Evolutionary conservation across 2,329 filamentous ascomycete species (phyloP).

Genomic region (Scorias spongiosa): DNA sequence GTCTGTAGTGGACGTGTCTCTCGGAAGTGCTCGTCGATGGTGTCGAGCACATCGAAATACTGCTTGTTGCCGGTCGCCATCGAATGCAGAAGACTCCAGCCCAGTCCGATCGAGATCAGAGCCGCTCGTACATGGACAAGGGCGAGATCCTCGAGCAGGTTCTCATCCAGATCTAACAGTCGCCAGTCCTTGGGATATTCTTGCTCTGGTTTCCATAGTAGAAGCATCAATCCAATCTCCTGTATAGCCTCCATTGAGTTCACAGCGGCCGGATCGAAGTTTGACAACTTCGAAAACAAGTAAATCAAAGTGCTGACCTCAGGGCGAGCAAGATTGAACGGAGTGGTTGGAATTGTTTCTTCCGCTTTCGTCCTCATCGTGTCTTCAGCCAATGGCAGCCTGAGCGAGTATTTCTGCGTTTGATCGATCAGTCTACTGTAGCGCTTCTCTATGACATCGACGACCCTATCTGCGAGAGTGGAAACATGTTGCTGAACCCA

Average conservation of each 20-base stretch:
- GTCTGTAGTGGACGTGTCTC: slow-evolving; percentile 3
- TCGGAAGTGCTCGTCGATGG: slow-evolving; percentile 1
- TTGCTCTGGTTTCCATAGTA: slow-evolving; percentile 11
- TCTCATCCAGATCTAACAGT: slow-evolving; percentile 5
- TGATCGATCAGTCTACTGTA: not conserved
- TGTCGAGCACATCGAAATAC: slow-evolving; percentile 8
- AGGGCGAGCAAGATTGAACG: slow-evolving; percentile 1
- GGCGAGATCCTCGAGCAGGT: slow-evolving; percentile 6
- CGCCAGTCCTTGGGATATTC: slow-evolving; percentile 3
- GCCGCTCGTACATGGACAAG: slow-evolving; percentile 10
- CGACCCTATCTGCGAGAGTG: not conserved
- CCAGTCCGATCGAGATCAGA: slow-evolving; percentile 4
- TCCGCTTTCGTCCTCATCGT: not conserved
- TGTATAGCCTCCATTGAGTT: slow-evolving; percentile 2
- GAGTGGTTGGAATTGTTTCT: not conserved
- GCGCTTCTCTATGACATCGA: not conserved
- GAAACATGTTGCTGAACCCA: not conserved
- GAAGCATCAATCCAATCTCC: slow-evolving; percentile 6
- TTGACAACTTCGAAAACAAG: slow-evolving; percentile 1
- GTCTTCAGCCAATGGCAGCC: not conserved
- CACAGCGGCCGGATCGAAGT: slow-evolving; percentile 1
- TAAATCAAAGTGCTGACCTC: slow-evolving; percentile 8
- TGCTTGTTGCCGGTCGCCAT: slow-evolving; percentile 5
- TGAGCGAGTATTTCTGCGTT: not conserved
- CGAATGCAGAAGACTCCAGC: slow-evolving; percentile 1